phyloP scores from a whole-genome alignment of 768 basidiomycete species.

The Podaxis carcinomalis region DNA sequence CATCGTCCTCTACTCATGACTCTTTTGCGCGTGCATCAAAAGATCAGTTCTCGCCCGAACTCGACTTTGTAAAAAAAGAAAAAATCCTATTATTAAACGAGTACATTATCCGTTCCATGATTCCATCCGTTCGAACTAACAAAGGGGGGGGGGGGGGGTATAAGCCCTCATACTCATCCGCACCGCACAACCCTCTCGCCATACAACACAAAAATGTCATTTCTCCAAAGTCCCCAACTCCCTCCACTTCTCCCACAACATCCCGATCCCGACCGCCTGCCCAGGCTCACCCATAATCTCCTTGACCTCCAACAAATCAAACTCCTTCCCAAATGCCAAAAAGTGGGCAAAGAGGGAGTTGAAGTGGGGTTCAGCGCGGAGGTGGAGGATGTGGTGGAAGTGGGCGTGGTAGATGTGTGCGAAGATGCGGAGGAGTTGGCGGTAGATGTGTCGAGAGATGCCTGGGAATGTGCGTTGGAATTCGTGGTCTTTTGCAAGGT shows the following conservation, averaged over 20 bases:
- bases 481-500: slow-evolving; percentile 57
- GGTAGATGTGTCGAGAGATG: slow-evolving; percentile 90
- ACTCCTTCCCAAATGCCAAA: slow-evolving; percentile 91
- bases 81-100: neutral
- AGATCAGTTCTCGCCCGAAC: no score
- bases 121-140: slow-evolving; percentile 3
- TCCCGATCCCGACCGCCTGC: slow-evolving; percentile 64
- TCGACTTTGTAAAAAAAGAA: no score
- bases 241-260: slow-evolving; percentile 87
- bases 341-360: slow-evolving; percentile 98
- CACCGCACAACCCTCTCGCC: no score
- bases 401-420: slow-evolving; percentile 97
- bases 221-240: slow-evolving; percentile 67
- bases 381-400: slow-evolving; percentile 85
- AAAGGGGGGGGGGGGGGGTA: neutral
- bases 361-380: slow-evolving; percentile 92
- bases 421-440: slow-evolving; percentile 94
- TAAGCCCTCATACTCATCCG: neutral
- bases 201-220: neutral
- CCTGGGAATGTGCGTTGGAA: slow-evolving; percentile 88
- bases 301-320: slow-evolving; percentile 84
- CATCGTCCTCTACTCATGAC: no score
- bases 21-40: no score
- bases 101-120: neutral
- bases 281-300: slow-evolving; percentile 74